Percentiles rank a stretch among this genome's conserved stretches.
These are phyloP conservation scores for Boletus eberwhitei DNA, from an alignment of 768 basidiomycete genomes.

Conservation along the genomic window DNA sequence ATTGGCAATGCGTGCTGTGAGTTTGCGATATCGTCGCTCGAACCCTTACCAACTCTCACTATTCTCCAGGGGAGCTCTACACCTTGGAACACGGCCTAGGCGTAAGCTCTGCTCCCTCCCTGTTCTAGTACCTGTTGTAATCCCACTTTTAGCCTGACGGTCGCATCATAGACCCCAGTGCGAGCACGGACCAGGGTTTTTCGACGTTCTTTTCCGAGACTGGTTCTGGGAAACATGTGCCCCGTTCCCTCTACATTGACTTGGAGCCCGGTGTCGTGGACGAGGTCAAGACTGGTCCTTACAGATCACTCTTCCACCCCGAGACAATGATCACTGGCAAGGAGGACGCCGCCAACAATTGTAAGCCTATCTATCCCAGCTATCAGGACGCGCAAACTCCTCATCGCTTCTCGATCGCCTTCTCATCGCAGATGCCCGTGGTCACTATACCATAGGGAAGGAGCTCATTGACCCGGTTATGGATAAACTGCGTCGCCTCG, in stretches of 20 bases:
- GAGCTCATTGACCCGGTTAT: constrained; percentile 96
- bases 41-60: constrained; percentile 8
- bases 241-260: constrained; percentile 94
- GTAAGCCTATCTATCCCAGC: constrained; percentile 45
- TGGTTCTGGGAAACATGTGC: constrained; percentile 91
- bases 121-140: constrained; percentile 14
- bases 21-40: constrained; percentile 29
- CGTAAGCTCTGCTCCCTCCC: constrained; percentile 46
- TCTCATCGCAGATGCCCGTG: constrained; percentile 76
- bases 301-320: constrained; percentile 94
- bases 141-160: constrained; percentile 72
- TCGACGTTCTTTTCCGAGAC: constrained; percentile 98
- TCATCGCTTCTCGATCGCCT: constrained; percentile 13
- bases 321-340: constrained; percentile 97
- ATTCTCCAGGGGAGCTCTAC: constrained; percentile 85
- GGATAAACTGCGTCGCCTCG: constrained; percentile 94
- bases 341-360: constrained; percentile 99
- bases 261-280: constrained; percentile 95
- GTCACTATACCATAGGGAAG: constrained; percentile 98
- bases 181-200: constrained; percentile 75
- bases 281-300: constrained; percentile 89
- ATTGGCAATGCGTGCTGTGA: constrained; percentile 95
- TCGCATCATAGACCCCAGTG: constrained; percentile 61
- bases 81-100: constrained; percentile 96
- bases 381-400: background rate